A percentile compares a stretch with the other conserved stretches of the same genome.
These are phyloP conservation scores for Polyporus tsugae DNA, from an alignment of 1,284 basidiomycete genomes.

Conservation along the genomic window DNA sequence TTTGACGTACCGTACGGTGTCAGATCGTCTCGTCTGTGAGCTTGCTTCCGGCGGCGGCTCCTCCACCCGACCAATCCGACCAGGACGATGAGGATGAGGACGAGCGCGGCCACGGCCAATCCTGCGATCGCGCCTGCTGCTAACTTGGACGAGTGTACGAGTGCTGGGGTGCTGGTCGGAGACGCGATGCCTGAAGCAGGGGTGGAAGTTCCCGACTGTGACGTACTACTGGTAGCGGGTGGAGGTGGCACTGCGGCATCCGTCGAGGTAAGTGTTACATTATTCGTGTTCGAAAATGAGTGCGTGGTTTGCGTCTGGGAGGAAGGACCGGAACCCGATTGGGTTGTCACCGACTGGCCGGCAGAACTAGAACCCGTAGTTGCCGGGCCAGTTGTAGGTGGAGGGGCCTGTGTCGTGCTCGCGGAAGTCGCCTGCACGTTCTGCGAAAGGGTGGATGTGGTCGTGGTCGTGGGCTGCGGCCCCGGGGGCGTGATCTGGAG, in stretches of 20 bases:
- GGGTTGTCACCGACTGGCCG: not conserved
- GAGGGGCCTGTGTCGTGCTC: not conserved
- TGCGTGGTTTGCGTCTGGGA: not conserved
- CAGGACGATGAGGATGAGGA: not conserved
- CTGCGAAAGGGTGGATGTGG: not conserved
- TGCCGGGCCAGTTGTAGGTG: not conserved
- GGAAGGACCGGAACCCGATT: not conserved
- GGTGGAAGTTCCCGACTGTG: not conserved
- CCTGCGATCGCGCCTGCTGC: not conserved
- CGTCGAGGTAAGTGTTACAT: not conserved
- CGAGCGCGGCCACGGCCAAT: not conserved
- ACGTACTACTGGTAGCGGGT: not conserved
- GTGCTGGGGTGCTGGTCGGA: not conserved
- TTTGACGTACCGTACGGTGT: not conserved
- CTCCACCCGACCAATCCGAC: not conserved
- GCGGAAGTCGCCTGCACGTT: not conserved
- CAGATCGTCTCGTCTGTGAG: not conserved
- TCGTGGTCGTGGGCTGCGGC: not conserved
- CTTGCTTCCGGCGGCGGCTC: not conserved
- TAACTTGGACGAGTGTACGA: not conserved
- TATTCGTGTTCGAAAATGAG: not conserved
- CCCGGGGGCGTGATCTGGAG: not conserved
- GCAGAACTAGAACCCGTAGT: not conserved
- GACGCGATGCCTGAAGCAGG: not conserved
- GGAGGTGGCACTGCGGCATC: not conserved